Base-by-base conservation (phyloP, 495 filamentous ascomycete species). In the Xylaria telfairii region DNA sequence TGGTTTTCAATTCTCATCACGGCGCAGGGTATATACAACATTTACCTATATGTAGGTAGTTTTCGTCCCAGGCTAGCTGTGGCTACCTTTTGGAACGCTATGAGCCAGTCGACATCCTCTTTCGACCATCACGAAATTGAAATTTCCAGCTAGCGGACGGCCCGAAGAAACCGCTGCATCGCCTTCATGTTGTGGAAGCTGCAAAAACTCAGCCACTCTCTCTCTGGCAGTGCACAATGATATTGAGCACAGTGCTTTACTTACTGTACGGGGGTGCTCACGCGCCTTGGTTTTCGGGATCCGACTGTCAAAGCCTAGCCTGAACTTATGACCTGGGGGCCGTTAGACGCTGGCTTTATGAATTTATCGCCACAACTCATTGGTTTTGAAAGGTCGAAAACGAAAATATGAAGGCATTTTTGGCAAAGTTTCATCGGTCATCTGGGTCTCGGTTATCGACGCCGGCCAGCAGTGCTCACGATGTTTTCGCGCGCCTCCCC, bases 401-500 rank as follows among this genome's bases (percentile, higher is more conserved):
- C 26, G 19, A 32, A 49, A n/a, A 51, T 41, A 69, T 69, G 67
- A 69, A 63, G 57, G 44, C 67, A 4, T 69, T 69, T 21, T 24
- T 69, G 34, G 67, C 67, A 12, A 69, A 24, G 34, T 39, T 69
- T 44, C 57, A 63, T 63, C 67, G 67, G 3, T 32, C 67, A 12
- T 41, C 57, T 9, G 59, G 67, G 57, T 15, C 57, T 26, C 67
- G 57, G 19, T 28, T 42, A 24, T 3, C 56, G 17, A 30, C 46
- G 24, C 67, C 42, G n/a, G 34, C 44, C 1, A 32, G 57, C 46
- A 41, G 51, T 54, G 44, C 54, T 30, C 61, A 65, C 28, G 74
- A 78, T 47, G 72, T 76, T 26, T 67, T 78, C 57, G 74, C 71
- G 19, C 71, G 73, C n/a, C 76, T 78, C 34, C 76, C 76, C 4